A percentile compares a stretch with the other conserved stretches of the same genome.
phyloP scores from a whole-genome alignment of 2,329 filamentous ascomycete species.

The Pseudogymnoascus sp. region DNA sequence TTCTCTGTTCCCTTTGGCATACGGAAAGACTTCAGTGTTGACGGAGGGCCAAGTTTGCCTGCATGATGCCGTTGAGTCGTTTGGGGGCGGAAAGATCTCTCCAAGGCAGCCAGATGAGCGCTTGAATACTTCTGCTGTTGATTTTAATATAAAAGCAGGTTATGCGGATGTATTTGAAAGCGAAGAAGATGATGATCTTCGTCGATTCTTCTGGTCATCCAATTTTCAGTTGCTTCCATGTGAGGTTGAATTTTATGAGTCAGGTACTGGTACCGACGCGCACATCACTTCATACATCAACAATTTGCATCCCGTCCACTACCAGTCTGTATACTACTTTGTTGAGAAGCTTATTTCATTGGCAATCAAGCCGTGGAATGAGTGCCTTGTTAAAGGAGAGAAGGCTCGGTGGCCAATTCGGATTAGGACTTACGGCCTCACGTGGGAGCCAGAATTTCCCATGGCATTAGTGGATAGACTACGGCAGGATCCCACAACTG shows the following conservation, averaged over 20 bases:
- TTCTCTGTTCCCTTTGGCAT: slow-evolving; percentile 52
- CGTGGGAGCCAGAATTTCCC: slow-evolving; percentile 2
- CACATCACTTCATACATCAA: slow-evolving; percentile 32
- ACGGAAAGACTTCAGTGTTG: slow-evolving; percentile 39
- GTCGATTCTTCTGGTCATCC: slow-evolving; percentile 24
- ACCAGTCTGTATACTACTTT: slow-evolving; percentile 29
- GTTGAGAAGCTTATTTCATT: slow-evolving; percentile 30
- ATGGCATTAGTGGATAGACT: not conserved
- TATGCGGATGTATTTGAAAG: not conserved
- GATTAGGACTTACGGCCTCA: slow-evolving; percentile 6
- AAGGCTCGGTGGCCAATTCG: slow-evolving; percentile 9
- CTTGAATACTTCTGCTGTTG: not conserved
- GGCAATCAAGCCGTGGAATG: slow-evolving; percentile 28
- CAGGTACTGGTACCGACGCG: slow-evolving; percentile 15
- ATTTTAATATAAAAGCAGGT: not conserved
- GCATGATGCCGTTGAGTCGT: not conserved
- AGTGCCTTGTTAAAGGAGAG: slow-evolving; percentile 16
- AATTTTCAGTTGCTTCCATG: slow-evolving; percentile 38
- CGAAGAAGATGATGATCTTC: not conserved
- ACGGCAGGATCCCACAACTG: not conserved
- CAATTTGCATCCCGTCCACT: slow-evolving; percentile 33
- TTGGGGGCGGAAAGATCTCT: not conserved
- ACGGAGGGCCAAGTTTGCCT: slow-evolving; percentile 13
- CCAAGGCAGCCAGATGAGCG: not conserved
- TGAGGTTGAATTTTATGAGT: slow-evolving; percentile 26